A percentile compares a stretch with the other conserved stretches of the same genome.
phyloP scores from a whole-genome alignment of 2,329 filamentous ascomycete species.

The Xenoacremonium recifei region DNA sequence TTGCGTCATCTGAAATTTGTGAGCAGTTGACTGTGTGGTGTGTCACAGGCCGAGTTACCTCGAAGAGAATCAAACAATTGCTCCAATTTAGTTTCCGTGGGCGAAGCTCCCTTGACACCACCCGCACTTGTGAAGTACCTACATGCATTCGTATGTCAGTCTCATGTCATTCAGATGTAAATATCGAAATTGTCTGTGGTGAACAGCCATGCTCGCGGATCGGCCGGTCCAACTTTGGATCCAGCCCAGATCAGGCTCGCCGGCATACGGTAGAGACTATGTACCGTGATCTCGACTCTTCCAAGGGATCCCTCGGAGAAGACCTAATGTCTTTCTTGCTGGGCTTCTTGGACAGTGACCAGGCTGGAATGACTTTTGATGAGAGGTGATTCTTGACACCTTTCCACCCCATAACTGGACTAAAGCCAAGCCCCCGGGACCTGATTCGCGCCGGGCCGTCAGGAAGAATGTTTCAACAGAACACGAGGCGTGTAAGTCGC shows the following conservation, averaged over 20 bases:
- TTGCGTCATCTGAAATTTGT: slow-evolving; percentile 39
- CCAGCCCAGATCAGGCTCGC: slow-evolving; percentile 5
- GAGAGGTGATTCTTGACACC: slow-evolving; percentile 35
- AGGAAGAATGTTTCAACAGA: slow-evolving; percentile 4
- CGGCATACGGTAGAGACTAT: slow-evolving; percentile 14
- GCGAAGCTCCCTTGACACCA: slow-evolving; percentile 29
- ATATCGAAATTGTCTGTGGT: background rate
- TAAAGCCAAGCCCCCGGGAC: background rate
- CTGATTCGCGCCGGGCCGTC: slow-evolving; percentile 2
- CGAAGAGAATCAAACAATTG: slow-evolving; percentile 49
- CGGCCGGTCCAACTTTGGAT: slow-evolving; percentile 8
- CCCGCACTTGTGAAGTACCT: slow-evolving; percentile 32
- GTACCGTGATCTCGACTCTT: slow-evolving; percentile 27
- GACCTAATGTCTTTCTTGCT: slow-evolving; percentile 13
- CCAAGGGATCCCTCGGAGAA: slow-evolving; percentile 14
- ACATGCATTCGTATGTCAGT: slow-evolving; percentile 16
- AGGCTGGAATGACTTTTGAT: slow-evolving; percentile 31
- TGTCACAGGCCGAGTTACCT: slow-evolving; percentile 37
- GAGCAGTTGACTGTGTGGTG: too few species aligned
- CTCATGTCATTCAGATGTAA: background rate
- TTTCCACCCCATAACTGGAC: slow-evolving; percentile 36
- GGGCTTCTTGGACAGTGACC: slow-evolving; percentile 30
- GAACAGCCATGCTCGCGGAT: slow-evolving; percentile 6
- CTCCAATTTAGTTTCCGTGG: slow-evolving; percentile 39
- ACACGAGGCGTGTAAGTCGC: slow-evolving; percentile 4